A percentile compares a stretch with the other conserved stretches of the same genome.
These are phyloP conservation scores for Malassezia nana DNA, from an alignment of 1,284 basidiomycete species.

Conservation along the genomic window DNA sequence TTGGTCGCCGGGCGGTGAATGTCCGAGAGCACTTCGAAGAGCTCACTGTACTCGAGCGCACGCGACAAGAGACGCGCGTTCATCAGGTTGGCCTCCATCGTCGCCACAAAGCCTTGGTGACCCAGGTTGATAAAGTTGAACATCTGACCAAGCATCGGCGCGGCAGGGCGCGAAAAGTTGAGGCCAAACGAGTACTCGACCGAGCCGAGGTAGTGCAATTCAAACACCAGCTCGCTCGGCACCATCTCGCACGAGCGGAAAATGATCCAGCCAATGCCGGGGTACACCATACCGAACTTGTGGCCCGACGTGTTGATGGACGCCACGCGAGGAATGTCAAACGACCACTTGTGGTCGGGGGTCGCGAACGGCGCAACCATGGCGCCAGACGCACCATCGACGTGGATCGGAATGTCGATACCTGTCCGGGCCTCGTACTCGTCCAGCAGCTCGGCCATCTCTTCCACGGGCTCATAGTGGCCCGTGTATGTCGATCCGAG, in stretches of 20 bases:
- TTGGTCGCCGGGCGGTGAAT: slow-evolving; percentile 47
- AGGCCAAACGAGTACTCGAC: slow-evolving; percentile 62
- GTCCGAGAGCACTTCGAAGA: slow-evolving; percentile 56
- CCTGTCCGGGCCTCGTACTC: slow-evolving; percentile 75
- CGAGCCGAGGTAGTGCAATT: slow-evolving; percentile 58
- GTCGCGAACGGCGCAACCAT: slow-evolving; percentile 62
- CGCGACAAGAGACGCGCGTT: slow-evolving; percentile 71
- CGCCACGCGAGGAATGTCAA: slow-evolving; percentile 58
- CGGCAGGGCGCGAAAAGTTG: slow-evolving; percentile 84
- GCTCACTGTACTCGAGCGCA: slow-evolving; percentile 69
- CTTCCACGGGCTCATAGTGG: slow-evolving; percentile 81
- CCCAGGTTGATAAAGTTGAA: slow-evolving; percentile 58
- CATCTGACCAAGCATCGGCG: slow-evolving; percentile 82
- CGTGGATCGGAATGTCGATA: slow-evolving; percentile 56
- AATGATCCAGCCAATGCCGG: slow-evolving; percentile 55
- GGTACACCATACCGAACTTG: slow-evolving; percentile 77
- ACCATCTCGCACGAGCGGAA: slow-evolving; percentile 51
- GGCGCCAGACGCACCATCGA: slow-evolving; percentile 49
- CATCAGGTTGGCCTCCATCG: slow-evolving; percentile 62
- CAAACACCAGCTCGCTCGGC: slow-evolving; percentile 59
- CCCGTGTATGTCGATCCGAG: slow-evolving; percentile 72
- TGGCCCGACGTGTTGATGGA: slow-evolving; percentile 64
- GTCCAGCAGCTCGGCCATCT: slow-evolving; percentile 73
- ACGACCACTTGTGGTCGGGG: slow-evolving; percentile 70
- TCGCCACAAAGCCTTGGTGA: slow-evolving; percentile 47